Conservation (phyloP, 805 yeast genomes). For the Cyberlindnera suaveolens region DNA sequence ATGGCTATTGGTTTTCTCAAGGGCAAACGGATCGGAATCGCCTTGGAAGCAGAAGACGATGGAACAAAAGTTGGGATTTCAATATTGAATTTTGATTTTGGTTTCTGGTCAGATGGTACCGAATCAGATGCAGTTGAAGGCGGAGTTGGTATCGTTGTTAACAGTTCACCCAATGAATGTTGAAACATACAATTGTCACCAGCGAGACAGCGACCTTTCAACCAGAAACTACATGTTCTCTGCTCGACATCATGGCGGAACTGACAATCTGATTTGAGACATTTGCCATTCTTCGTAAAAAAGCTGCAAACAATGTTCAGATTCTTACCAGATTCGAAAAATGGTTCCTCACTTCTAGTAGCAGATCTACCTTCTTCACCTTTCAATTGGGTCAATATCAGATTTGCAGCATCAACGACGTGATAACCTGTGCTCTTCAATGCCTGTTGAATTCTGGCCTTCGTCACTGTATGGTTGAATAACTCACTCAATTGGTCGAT, state of each 20-base stretch:
- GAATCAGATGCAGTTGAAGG: slow-evolving; percentile 2
- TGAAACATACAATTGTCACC: slow-evolving; percentile 36
- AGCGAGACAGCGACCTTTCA: slow-evolving; percentile 36
- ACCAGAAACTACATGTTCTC: slow-evolving; percentile 42
- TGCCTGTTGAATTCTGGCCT: slow-evolving; percentile 29
- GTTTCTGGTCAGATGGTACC: slow-evolving; percentile 1
- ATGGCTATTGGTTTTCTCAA: slow-evolving; percentile 15
- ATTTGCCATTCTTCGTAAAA: slow-evolving; percentile 33
- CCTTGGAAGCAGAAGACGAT: slow-evolving; percentile 1
- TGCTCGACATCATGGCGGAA: slow-evolving; percentile 38
- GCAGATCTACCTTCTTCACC: neutral
- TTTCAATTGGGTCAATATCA: slow-evolving; percentile 18
- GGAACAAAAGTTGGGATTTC: neutral
- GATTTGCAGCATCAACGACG: slow-evolving; percentile 22
- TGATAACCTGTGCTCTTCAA: slow-evolving; percentile 32
- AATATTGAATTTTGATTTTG: neutral
- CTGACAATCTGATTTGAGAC: slow-evolving; percentile 38
- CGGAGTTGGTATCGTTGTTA: neutral
- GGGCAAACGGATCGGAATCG: slow-evolving; percentile 15
- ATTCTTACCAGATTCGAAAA: slow-evolving; percentile 9
- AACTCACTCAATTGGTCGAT: slow-evolving; percentile 30
- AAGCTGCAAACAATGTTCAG: slow-evolving; percentile 33
- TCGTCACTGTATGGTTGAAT: slow-evolving; percentile 27
- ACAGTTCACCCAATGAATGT: slow-evolving; percentile 24
- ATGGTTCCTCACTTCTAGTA: neutral